Base-by-base conservation (phyloP, 306 rosid species). In the Quercus engelmannii region DNA sequence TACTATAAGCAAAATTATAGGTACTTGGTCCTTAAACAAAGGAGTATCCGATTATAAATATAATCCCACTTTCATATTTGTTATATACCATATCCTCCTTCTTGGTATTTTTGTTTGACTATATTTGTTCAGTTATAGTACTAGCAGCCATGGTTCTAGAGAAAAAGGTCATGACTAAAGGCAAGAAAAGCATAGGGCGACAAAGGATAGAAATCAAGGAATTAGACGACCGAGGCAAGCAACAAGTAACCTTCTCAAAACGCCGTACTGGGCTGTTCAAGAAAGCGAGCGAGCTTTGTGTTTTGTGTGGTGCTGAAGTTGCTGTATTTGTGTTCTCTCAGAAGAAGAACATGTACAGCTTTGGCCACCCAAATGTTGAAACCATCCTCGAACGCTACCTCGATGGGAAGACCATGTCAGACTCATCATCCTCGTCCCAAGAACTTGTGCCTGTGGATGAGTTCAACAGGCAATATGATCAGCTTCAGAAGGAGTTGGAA, bases 191-290 rank as follows among this genome's bases (percentile, higher is more conserved):
- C 62, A 69, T 74, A 15, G 94, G 92, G 4, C 81, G 91, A 0
- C 87, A 82, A 74, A 91, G 74, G 83, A 88, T 88, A 5, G 91
- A 85, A 78, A 90, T 90, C 31, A 83, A 86, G 76, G 79, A 85
- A 23, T 76, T 90, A 0, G 87, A 72, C 5, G 82, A 85, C 26
- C 74, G 72, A 1, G 10, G 78, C 43, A 88, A 74, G 84, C 83
- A 83, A 74, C 91, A 90, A 55, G 91, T 88, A 9, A 91, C 93
- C 0, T 86, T 90, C 85, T 88, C 90, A 1, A 87, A 90, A 43
- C 79, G 93, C 55, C 82, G 89, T 20, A 19, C 77, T 1, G 90
- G 96, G 0, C 41, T 89, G 9, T 91, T 91, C 78, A 91, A 86
- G 54, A 91, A 89, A 69, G 89, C 90, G 7, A 71, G 86, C 14